Evolutionary conservation across 164 flowering plant species (phyloP).

Genomic region (Kingdonia uniflora): DNA sequence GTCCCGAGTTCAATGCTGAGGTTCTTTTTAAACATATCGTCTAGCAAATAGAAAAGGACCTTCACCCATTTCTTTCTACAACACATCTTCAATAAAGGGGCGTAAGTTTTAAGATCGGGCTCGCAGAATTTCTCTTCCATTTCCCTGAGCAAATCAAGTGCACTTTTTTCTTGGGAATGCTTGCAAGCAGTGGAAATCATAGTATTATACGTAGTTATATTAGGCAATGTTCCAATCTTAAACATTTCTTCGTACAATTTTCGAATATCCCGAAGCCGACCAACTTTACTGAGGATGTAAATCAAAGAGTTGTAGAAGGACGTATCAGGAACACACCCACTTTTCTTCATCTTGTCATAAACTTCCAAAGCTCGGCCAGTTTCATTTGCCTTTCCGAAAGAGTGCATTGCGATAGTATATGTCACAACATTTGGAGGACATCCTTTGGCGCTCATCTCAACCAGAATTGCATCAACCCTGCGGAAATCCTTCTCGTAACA

Average conservation of each 20-base stretch:
- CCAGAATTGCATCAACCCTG: constrained; percentile 33
- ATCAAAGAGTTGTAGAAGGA: constrained; percentile 46
- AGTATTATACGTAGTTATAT: constrained; percentile 41
- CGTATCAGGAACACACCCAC: constrained; percentile 43
- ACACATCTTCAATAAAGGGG: constrained; percentile 50
- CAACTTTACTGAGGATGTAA: constrained; percentile 33
- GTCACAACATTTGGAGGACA: constrained; percentile 44
- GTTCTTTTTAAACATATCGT: constrained; percentile 47
- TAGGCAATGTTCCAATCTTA: constrained; percentile 32
- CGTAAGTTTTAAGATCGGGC: constrained; percentile 44
- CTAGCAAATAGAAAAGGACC: constrained; percentile 37
- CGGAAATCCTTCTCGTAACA: constrained; percentile 47
- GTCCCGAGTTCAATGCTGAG: constrained; percentile 42
- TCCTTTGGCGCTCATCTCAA: constrained; percentile 45
- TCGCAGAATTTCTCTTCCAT: constrained; percentile 47
- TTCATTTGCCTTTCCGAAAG: constrained; percentile 50
- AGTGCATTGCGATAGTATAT: constrained; percentile 47
- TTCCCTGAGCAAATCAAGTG: constrained; percentile 32
- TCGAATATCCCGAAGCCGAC: constrained; percentile 41
- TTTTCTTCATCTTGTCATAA: constrained; percentile 40
- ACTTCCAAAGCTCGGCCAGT: constrained; percentile 36
- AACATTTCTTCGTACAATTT: constrained; percentile 43
- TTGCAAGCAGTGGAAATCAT: constrained; percentile 41
- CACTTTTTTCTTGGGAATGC: constrained; percentile 42
- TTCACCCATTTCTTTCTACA: constrained; percentile 49